Conservation (phyloP, 2,329 filamentous ascomycete genomes). For the Bretziella fagacearum region DNA sequence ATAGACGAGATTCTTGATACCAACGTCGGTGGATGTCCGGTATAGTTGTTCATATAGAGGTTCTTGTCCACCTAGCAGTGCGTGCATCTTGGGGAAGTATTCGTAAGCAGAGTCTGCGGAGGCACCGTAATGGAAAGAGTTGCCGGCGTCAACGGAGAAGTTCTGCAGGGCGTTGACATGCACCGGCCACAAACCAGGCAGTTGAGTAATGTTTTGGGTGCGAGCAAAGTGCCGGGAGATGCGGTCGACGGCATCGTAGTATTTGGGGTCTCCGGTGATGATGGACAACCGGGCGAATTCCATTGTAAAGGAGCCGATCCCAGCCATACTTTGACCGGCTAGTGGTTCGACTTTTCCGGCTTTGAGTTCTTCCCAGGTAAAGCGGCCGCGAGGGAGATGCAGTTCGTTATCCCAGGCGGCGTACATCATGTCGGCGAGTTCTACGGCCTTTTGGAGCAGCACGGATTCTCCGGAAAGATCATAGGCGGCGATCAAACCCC, state of each 20-base stretch:
- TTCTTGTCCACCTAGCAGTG: constrained; percentile 44
- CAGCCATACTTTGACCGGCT: constrained; percentile 21
- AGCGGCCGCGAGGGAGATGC: constrained; percentile 40
- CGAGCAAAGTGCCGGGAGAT: constrained; percentile 38
- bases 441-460: constrained; percentile 43
- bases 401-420: constrained; percentile 52
- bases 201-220: constrained; percentile 33
- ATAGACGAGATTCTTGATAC: constrained; percentile 48
- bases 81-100: constrained; percentile 50
- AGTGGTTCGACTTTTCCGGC: constrained; percentile 21
- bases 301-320: constrained; percentile 39
- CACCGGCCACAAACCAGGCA: constrained; percentile 48
- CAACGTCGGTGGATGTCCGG: constrained; percentile 35
- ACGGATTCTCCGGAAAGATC: constrained; percentile 41
- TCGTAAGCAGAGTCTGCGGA: constrained; percentile 43
- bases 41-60: constrained; percentile 25
- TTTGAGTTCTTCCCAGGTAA: constrained; percentile 27
- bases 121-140: constrained; percentile 35
- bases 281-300: constrained; percentile 50
- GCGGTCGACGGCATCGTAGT: constrained; percentile 45
- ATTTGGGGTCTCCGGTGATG: constrained; percentile 44
- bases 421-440: constrained; percentile 48
- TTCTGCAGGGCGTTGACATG: constrained; percentile 40
- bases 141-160: constrained; percentile 25
- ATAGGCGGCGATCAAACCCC: constrained; percentile 52